Evolutionary conservation across 1,284 basidiomycete species (phyloP).

Genomic region (Microbotryum intermedium): DNA sequence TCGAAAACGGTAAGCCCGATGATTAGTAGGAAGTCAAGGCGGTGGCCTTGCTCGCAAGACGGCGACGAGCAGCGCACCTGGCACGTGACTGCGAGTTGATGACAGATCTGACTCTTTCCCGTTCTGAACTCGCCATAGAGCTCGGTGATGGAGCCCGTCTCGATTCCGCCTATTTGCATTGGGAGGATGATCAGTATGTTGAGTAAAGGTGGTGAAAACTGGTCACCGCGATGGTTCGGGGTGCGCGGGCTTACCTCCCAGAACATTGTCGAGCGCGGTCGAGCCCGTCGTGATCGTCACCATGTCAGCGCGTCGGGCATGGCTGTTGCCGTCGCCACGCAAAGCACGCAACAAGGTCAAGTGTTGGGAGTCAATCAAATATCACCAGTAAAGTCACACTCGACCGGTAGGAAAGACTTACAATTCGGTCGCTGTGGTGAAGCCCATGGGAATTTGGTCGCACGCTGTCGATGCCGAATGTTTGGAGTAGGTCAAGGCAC

Average conservation of each 20-base stretch:
- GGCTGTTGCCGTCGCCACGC: slow-evolving; percentile 44
- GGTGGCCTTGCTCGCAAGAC: too few relatives aligned
- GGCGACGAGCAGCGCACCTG: slow-evolving; percentile 47
- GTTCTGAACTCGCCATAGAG: slow-evolving; percentile 98
- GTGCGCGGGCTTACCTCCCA: slow-evolving; percentile 60
- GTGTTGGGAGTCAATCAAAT: neutral
- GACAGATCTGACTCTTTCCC: slow-evolving; percentile 96
- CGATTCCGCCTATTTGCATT: slow-evolving; percentile 65
- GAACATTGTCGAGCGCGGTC: slow-evolving; percentile 86
- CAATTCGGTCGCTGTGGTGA: slow-evolving; percentile 92
- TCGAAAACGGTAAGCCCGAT: neutral
- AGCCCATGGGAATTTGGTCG: slow-evolving; percentile 94
- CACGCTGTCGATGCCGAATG: slow-evolving; percentile 52
- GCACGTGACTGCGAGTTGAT: slow-evolving; percentile 95
- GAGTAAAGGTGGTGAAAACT: neutral
- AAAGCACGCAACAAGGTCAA: neutral
- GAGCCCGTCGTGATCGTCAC: slow-evolving; percentile 96
- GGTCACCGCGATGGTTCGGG: neutral
- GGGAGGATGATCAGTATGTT: neutral
- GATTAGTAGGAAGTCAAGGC: neutral
- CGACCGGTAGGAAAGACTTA: neutral
- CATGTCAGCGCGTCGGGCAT: slow-evolving; percentile 87
- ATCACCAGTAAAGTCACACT: too few relatives aligned
- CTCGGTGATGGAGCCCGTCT: slow-evolving; percentile 97
- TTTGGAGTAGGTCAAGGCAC: too few relatives aligned